A percentile compares a stretch with the other conserved stretches of the same genome.
These are phyloP conservation scores for Galeopsis tetrahit DNA, from an alignment of 257 asterid genomes.

Conservation along the genomic window DNA sequence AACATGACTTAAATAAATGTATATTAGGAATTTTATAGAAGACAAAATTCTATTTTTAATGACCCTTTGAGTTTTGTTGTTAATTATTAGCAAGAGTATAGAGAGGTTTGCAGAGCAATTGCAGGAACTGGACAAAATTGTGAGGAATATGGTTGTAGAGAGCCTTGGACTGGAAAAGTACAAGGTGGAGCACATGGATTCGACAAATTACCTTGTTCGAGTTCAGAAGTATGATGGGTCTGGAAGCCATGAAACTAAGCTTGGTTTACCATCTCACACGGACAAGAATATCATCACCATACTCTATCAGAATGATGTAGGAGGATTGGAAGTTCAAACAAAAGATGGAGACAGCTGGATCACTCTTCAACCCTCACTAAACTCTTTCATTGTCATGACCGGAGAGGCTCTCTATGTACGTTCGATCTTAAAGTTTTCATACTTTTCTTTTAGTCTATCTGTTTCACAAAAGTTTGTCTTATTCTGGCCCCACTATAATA, in stretches of 20 bases:
- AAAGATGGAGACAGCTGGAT: constrained; percentile 63
- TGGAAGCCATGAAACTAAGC: constrained; percentile 32
- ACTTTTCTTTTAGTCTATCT: too few species aligned
- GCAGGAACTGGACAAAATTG: constrained; percentile 44
- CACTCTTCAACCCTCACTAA: constrained; percentile 38
- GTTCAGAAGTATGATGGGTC: constrained; percentile 62
- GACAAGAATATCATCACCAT: constrained; percentile 54
- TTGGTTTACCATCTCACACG: constrained; percentile 54
- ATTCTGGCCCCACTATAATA: too few species aligned
- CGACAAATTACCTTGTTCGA: constrained; percentile 48
- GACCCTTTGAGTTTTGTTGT: neutral
- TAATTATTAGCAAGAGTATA: constrained; percentile 42
- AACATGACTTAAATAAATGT: too few species aligned
- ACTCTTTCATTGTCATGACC: constrained; percentile 52
- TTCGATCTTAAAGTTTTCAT: neutral
- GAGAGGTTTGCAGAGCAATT: constrained; percentile 38
- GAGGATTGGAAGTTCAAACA: constrained; percentile 48
- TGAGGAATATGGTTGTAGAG: neutral
- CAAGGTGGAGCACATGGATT: constrained; percentile 54
- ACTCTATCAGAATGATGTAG: constrained; percentile 39
- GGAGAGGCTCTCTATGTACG: constrained; percentile 57
- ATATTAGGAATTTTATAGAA: too few species aligned
- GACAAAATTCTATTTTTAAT: too few species aligned
- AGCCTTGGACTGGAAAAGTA: constrained; percentile 29
- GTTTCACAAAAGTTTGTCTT: too few species aligned